Percentiles rank a stretch among this genome's conserved stretches.
Evolutionary conservation across 75 land plant species (phyloP).

Genomic region (Gnetum montanum): DNA sequence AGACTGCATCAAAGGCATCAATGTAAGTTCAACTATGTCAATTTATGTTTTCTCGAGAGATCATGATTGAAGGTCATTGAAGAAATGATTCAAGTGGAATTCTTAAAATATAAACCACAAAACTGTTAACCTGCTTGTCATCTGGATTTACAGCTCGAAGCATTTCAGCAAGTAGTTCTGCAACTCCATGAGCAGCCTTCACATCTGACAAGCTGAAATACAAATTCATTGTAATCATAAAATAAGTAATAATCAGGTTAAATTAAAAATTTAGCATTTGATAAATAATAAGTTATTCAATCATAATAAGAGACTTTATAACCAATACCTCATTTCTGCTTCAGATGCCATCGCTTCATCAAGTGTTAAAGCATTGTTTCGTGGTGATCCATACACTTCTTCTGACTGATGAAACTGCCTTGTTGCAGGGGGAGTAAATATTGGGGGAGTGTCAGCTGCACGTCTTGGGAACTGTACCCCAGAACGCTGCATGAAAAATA

Average conservation of each 20-base stretch:
- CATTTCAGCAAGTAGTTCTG: constrained; percentile 78
- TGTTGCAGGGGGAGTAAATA: constrained; percentile 84
- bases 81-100: too few species aligned
- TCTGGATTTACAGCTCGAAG: constrained; percentile 68
- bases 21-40: background rate
- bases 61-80: too few species aligned
- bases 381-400: constrained; percentile 60
- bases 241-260: background rate
- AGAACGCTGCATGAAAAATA: constrained; percentile 36
- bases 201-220: constrained; percentile 42
- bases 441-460: constrained; percentile 53
- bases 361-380: constrained; percentile 39
- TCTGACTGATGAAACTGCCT: constrained; percentile 25
- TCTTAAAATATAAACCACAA: too few species aligned
- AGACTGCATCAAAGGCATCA: constrained; percentile 33
- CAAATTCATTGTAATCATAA: constrained; percentile 2
- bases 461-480: constrained; percentile 85
- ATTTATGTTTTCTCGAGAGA: too few species aligned
- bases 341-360: constrained; percentile 79
- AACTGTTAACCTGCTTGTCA: constrained; percentile 59
- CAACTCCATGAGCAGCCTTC: constrained; percentile 38
- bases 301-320: background rate
- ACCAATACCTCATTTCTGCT: background rate
- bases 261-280: background rate
- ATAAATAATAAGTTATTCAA: background rate